These are phyloP conservation scores for Citrus glauca DNA, from an alignment of 345 rosid genomes.

Conservation along the genomic window DNA sequence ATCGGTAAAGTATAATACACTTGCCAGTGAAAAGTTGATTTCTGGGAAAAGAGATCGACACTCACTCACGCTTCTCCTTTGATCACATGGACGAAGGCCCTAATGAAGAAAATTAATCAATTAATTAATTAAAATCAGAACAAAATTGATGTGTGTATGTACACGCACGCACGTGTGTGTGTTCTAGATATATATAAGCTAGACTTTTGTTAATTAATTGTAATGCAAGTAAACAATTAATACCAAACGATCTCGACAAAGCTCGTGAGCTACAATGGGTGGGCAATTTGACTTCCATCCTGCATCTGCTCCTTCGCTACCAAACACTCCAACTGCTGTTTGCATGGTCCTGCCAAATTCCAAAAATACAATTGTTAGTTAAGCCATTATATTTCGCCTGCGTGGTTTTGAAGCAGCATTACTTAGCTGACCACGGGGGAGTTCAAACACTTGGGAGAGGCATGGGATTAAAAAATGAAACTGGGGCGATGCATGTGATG, in stretches of 20 bases:
- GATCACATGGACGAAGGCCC: slow-evolving; percentile 12
- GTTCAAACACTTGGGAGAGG: too few relatives aligned
- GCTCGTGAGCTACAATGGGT: slow-evolving; percentile 55
- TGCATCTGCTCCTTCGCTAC: slow-evolving; percentile 27
- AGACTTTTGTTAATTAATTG: too few relatives aligned
- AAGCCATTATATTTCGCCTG: too few relatives aligned
- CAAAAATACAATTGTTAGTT: too few relatives aligned
- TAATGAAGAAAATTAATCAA: background rate
- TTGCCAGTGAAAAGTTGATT: slow-evolving; percentile 3
- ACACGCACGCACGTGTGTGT: too few relatives aligned
- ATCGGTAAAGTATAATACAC: background rate
- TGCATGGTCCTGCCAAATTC: slow-evolving; percentile 52
- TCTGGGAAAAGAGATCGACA: background rate
- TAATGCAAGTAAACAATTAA: background rate
- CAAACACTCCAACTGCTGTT: slow-evolving; percentile 67
- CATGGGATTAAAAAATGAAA: background rate
- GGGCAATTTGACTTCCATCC: slow-evolving; percentile 44
- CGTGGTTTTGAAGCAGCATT: too few relatives aligned
- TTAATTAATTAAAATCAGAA: too few relatives aligned
- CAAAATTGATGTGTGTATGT: too few relatives aligned
- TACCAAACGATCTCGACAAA: slow-evolving; percentile 68
- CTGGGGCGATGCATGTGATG: too few relatives aligned
- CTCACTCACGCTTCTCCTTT: slow-evolving; percentile 10
- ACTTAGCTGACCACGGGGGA: too few relatives aligned
- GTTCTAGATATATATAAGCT: accelerated